These are phyloP conservation scores for Cadophora gregata DNA, from an alignment of 2,329 filamentous ascomycete species.

Conservation along the genomic window DNA sequence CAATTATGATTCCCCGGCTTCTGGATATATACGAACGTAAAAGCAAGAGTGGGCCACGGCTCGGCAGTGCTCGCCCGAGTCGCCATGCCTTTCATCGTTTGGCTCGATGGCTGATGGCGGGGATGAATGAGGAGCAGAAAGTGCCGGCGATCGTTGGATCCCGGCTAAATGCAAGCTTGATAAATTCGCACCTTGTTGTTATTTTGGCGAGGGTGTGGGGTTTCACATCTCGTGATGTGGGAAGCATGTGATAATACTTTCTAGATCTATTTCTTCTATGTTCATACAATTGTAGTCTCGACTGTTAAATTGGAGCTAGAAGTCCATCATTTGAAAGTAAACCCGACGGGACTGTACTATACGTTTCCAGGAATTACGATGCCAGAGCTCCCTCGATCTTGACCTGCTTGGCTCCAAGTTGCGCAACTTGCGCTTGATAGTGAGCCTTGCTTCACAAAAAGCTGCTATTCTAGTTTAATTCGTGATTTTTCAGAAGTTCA, in stretches of 20 bases:
- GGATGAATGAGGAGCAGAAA: constrained; percentile 16
- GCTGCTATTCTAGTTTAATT: too few species aligned
- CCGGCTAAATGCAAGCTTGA: constrained; percentile 20
- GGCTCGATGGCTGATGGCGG: background rate
- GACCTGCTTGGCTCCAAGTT: too few species aligned
- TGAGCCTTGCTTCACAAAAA: too few species aligned
- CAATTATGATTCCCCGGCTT: background rate
- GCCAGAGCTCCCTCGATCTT: too few species aligned
- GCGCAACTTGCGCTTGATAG: too few species aligned
- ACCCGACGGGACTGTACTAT: too few species aligned
- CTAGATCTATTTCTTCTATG: background rate
- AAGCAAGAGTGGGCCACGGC: constrained; percentile 14
- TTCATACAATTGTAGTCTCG: too few species aligned
- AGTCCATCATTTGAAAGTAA: too few species aligned
- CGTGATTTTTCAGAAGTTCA: too few species aligned
- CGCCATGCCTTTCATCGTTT: constrained; percentile 17
- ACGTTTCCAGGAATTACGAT: too few species aligned
- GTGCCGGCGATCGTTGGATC: constrained; percentile 16
- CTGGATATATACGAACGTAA: constrained; percentile 20
- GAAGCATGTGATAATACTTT: background rate
- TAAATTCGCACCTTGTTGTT: constrained; percentile 2
- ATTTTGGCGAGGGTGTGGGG: background rate
- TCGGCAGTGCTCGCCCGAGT: background rate
- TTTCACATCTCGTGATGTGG: background rate
- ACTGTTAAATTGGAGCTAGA: too few species aligned